Evolutionary conservation across 306 rosid species (phyloP).

Genomic region (Quercus cerris): DNA sequence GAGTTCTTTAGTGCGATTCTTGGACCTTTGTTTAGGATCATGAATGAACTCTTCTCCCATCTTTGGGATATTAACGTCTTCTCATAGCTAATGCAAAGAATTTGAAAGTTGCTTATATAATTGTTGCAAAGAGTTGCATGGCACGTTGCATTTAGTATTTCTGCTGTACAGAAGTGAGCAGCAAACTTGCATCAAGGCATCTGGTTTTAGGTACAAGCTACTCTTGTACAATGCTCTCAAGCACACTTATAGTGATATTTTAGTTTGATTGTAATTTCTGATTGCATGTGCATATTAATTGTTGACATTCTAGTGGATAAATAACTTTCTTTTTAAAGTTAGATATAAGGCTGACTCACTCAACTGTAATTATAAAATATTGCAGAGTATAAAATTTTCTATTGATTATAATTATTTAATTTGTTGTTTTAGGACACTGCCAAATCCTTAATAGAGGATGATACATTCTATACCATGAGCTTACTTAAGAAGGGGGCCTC

Average conservation of each 20-base stretch:
- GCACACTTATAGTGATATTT: neutral
- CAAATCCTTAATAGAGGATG: conserved; percentile 92
- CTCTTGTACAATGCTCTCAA: neutral
- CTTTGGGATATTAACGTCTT: neutral
- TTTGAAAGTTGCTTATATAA: neutral
- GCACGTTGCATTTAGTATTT: neutral
- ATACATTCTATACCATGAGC: conserved; percentile 86
- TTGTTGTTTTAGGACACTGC: conserved; percentile 70
- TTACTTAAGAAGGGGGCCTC: conserved; percentile 93
- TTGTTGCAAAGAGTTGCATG: neutral
- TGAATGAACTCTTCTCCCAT: too few species aligned
- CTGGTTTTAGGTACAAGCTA: neutral
- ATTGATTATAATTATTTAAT: neutral
- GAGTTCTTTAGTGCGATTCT: neutral
- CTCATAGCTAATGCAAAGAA: neutral
- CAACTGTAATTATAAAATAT: neutral
- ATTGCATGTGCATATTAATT: neutral
- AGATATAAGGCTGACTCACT: neutral
- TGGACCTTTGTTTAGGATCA: neutral
- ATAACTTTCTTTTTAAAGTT: neutral
- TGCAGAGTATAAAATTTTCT: conserved; percentile 9
- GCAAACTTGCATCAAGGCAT: neutral
- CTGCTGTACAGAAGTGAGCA: neutral
- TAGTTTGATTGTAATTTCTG: neutral
- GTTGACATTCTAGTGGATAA: neutral